Conservation (phyloP, 2,329 filamentous ascomycete genomes). For the Thielaviopsis populi region DNA sequence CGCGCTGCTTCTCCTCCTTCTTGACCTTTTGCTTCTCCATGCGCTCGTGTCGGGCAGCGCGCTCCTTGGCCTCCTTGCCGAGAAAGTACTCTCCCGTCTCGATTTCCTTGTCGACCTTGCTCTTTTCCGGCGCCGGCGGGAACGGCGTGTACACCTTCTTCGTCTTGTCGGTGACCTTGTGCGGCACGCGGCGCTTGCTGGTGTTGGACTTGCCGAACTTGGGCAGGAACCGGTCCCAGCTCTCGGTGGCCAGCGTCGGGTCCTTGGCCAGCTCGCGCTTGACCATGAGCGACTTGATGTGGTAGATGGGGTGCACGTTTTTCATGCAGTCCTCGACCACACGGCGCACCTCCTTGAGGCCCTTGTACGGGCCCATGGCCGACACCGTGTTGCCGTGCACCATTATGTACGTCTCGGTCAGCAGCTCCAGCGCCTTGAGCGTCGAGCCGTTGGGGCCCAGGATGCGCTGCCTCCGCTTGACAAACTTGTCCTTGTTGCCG, state of each 20-base stretch:
- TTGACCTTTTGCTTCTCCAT: constrained; percentile 74
- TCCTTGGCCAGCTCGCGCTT: constrained; percentile 85
- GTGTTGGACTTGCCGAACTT: constrained; percentile 93
- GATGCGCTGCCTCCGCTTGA: constrained; percentile 85
- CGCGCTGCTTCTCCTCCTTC: constrained; percentile 75
- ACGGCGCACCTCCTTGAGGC: constrained; percentile 77
- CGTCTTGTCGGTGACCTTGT: constrained; percentile 78
- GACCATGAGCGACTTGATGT: constrained; percentile 67
- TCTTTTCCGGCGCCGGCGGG: constrained; percentile 93
- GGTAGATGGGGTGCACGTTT: constrained; percentile 92
- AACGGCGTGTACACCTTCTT: constrained; percentile 96
- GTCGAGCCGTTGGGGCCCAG: constrained; percentile 84
- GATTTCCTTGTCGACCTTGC: constrained; percentile 96
- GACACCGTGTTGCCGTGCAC: constrained; percentile 95
- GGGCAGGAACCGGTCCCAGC: constrained; percentile 89
- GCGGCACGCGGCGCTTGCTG: constrained; percentile 66
- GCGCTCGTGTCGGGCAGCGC: constrained; percentile 62
- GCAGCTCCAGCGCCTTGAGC: constrained; percentile 80
- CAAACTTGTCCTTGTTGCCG: constrained; percentile 85
- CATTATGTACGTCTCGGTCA: constrained; percentile 83
- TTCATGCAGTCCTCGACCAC: constrained; percentile 93
- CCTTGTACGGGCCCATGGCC: constrained; percentile 84
- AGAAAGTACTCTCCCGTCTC: constrained; percentile 96
- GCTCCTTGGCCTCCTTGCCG: constrained; percentile 80
- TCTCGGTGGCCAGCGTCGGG: constrained; percentile 70